phyloP scores from a whole-genome alignment of 345 rosid species.

The Populus simonii region DNA sequence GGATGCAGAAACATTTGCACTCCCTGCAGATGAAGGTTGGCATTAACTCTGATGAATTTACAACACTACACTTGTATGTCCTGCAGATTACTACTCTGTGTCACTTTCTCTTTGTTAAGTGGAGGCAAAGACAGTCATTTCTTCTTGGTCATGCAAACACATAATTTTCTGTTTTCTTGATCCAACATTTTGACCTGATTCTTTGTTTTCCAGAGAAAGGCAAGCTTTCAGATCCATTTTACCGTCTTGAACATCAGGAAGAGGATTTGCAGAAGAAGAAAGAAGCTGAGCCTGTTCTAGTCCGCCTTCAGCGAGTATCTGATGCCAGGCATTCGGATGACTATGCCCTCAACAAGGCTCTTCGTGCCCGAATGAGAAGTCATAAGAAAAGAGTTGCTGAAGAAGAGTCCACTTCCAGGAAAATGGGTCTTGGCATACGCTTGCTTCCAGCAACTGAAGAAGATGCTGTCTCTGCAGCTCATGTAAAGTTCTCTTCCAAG shows the following conservation, averaged over 20 bases:
- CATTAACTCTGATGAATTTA: neutral
- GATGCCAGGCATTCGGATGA: conserved; percentile 85
- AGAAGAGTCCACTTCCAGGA: conserved; percentile 72
- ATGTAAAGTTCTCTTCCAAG: conserved; percentile 59
- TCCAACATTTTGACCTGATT: neutral
- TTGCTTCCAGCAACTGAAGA: conserved; percentile 65
- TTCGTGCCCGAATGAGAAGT: conserved; percentile 72
- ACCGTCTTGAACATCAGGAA: conserved; percentile 90
- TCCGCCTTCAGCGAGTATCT: conserved; percentile 75
- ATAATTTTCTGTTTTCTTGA: neutral
- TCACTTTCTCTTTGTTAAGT: too few species aligned
- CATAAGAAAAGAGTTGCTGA: conserved; percentile 84
- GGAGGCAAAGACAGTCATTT: neutral
- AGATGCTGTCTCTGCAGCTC: conserved; percentile 57
- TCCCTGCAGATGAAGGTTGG: conserved; percentile 94
- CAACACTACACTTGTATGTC: neutral
- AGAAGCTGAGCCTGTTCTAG: conserved; percentile 87
- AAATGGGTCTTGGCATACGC: conserved; percentile 71
- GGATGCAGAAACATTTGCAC: conserved; percentile 91
- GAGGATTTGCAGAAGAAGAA: conserved; percentile 91
- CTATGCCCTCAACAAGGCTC: conserved; percentile 73
- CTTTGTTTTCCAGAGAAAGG: conserved; percentile 60
- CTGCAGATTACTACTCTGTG: neutral
- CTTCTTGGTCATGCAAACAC: neutral
- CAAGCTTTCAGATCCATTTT: conserved; percentile 93